These are phyloP conservation scores for Ogataea paradorogensis DNA, from an alignment of 805 yeast species.

Conservation along the genomic window DNA sequence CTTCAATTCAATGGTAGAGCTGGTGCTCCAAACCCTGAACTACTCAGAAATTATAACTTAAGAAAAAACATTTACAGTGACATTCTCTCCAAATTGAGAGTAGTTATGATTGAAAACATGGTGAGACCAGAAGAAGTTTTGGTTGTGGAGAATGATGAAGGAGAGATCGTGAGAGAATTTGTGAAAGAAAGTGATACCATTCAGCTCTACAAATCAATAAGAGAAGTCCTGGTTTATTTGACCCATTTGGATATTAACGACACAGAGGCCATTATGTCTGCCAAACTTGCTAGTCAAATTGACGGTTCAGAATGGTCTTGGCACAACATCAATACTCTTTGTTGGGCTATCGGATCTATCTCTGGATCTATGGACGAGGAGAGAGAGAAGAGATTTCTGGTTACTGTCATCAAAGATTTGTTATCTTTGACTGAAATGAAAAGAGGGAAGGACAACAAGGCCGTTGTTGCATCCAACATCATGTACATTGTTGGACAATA, in stretches of 20 bases:
- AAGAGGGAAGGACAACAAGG: conserved; percentile 96
- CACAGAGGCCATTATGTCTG: conserved; percentile 91
- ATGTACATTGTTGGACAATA: conserved; percentile 99
- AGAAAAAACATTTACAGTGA: conserved; percentile 83
- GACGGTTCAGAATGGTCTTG: conserved; percentile 99
- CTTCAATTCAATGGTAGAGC: conserved; percentile 48
- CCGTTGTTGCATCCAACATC: conserved; percentile 98
- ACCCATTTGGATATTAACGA: conserved; percentile 94
- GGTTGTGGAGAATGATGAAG: conserved; percentile 97
- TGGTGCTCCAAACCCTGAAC: conserved; percentile 85
- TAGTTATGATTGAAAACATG: conserved; percentile 96
- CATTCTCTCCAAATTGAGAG: conserved; percentile 76
- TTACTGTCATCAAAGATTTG: conserved; percentile 88
- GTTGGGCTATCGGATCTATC: conserved; percentile 99
- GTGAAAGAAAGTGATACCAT: conserved; percentile 97
- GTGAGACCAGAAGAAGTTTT: conserved; percentile 98
- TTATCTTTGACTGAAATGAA: conserved; percentile 91
- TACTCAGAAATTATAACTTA: conserved; percentile 73
- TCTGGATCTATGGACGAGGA: conserved; percentile 99
- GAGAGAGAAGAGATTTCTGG: conserved; percentile 91
- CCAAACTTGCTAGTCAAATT: conserved; percentile 85
- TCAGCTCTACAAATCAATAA: conserved; percentile 89
- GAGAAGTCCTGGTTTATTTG: conserved; percentile 91
- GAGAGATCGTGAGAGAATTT: conserved; percentile 96
- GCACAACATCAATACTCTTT: conserved; percentile 94